These are phyloP conservation scores for Gastrolobium bilobum DNA, from an alignment of 306 rosid species.

Conservation along the genomic window DNA sequence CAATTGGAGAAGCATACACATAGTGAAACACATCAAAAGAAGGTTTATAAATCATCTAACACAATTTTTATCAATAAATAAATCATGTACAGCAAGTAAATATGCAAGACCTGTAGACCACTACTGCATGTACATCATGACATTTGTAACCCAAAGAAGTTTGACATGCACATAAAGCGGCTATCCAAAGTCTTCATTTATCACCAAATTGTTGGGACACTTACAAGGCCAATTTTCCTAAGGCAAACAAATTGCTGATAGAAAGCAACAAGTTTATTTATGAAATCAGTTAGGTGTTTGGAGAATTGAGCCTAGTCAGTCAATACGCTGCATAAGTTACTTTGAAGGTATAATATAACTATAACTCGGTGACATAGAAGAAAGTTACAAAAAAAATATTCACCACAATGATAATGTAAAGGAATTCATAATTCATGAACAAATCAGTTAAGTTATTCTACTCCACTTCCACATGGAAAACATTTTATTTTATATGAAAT, in stretches of 20 bases:
- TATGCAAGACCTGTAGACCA: conserved; percentile 4
- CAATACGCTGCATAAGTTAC: neutral
- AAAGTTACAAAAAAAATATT: neutral
- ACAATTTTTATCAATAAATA: conserved; percentile 11
- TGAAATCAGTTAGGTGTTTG: conserved; percentile 1
- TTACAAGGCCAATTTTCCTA: conserved; percentile 35
- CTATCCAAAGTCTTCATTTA: conserved; percentile 24
- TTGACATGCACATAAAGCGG: conserved; percentile 26
- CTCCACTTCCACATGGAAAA: conserved; percentile 22
- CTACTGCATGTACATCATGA: conserved; percentile 7
- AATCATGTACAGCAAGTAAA: conserved; percentile 4
- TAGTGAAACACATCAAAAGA: neutral
- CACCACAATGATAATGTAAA: neutral
- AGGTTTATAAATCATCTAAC: conserved; percentile 27
- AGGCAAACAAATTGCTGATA: conserved; percentile 27
- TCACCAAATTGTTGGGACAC: conserved; percentile 15
- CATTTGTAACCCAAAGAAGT: conserved; percentile 26
- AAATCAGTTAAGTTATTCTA: conserved; percentile 11
- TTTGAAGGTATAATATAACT: conserved; percentile 21
- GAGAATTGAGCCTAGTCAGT: conserved; percentile 32
- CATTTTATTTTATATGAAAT: conserved; percentile 20
- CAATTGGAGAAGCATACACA: conserved; percentile 25
- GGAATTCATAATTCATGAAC: conserved; percentile 39
- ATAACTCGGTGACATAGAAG: neutral
- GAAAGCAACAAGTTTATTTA: conserved; percentile 16